A percentile compares a stretch with the other conserved stretches of the same genome.
Conservation (phyloP, 768 basidiomycete genomes). For the Phaeotremella fagi region DNA sequence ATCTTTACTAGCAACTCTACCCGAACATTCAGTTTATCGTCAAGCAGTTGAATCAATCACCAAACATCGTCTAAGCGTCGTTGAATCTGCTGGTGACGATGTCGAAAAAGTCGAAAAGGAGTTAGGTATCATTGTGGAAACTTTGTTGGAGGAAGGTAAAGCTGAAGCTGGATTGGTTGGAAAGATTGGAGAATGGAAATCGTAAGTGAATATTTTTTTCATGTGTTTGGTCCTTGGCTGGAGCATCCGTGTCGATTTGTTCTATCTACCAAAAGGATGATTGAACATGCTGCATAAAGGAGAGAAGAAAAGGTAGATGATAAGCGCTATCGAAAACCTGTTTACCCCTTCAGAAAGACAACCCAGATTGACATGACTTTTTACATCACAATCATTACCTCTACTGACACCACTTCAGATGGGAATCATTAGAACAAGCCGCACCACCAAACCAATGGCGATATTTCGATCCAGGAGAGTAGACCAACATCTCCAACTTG, state of each 20-base stretch:
- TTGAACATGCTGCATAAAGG: no score
- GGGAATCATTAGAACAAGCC: constrained; percentile 81
- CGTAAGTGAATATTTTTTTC: no score
- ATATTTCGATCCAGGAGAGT: constrained; percentile 36
- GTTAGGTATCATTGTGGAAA: constrained; percentile 82
- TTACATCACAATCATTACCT: no score
- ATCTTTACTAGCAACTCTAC: constrained; percentile 60
- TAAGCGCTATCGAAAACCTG: no score
- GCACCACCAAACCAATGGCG: constrained; percentile 80
- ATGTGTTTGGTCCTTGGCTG: no score
- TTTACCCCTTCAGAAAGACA: no score
- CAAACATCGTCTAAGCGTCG: constrained; percentile 68
- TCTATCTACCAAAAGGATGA: no score
- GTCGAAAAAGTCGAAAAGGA: constrained; percentile 64
- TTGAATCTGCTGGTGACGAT: constrained; percentile 64
- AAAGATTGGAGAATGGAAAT: constrained; percentile 93
- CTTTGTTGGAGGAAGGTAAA: constrained; percentile 72
- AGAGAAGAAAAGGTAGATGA: no score
- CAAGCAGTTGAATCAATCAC: constrained; percentile 52
- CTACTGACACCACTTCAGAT: constrained; percentile 62
- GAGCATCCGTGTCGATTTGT: no score
- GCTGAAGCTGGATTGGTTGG: constrained; percentile 71
- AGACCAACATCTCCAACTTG: no score
- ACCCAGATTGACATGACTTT: no score
- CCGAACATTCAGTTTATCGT: constrained; percentile 79